phyloP scores from a whole-genome alignment of 1,139 yeast genomes.

The Debaryomyces psychrophilus region DNA sequence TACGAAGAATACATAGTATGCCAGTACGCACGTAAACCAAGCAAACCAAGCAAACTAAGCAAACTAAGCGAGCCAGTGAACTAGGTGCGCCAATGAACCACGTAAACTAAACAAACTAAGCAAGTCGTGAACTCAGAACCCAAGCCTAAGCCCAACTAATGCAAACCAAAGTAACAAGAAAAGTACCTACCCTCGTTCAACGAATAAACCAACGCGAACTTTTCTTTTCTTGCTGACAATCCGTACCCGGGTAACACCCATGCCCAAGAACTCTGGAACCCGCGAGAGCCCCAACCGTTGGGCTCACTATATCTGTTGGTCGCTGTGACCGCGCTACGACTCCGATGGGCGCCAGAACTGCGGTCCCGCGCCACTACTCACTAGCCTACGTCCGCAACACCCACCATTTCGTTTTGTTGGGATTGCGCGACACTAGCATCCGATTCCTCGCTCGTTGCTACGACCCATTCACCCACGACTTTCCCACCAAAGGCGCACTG shows the following conservation, averaged over 20 bases:
- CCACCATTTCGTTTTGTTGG: constrained; percentile 6
- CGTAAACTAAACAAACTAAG: no score
- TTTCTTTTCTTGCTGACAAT: no score
- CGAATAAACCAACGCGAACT: no score
- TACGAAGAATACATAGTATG: no score
- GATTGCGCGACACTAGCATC: not conserved
- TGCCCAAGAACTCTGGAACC: not conserved
- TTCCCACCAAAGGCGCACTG: not conserved
- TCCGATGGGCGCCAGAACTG: not conserved
- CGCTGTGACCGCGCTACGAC: constrained; percentile 1
- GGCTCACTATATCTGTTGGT: not conserved
- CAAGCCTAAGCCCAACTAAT: not conserved
- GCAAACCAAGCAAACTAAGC: no score
- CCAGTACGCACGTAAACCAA: no score
- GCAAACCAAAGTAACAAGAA: no score
- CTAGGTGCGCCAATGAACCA: no score
- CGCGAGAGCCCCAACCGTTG: not conserved
- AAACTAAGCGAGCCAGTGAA: no score
- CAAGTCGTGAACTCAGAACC: no score
- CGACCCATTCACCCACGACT: not conserved
- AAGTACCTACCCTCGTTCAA: no score
- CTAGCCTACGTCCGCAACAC: no score
- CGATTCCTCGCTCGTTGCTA: not conserved
- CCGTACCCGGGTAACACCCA: not conserved
- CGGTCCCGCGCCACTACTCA: not conserved